Conservation (phyloP, 139 green algal species). For the Micromonas pusilla region DNA sequence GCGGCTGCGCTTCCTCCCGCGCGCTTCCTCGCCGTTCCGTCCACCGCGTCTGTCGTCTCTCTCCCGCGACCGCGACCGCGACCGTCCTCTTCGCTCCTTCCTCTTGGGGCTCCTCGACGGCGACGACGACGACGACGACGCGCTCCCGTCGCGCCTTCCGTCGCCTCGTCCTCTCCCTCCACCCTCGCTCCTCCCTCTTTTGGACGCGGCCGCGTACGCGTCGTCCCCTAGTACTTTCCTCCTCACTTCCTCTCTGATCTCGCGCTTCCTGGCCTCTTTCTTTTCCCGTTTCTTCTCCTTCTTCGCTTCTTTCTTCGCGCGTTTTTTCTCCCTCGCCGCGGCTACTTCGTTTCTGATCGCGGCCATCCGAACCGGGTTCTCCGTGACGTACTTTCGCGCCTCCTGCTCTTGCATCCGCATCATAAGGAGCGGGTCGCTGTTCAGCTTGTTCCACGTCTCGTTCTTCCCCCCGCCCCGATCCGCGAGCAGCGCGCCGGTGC, state of each 20-base stretch:
- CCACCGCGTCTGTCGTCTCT: neutral
- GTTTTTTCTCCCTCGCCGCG: slow-evolving; percentile 29
- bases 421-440: slow-evolving; percentile 81
- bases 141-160: neutral
- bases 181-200: neutral
- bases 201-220: slow-evolving; percentile 33
- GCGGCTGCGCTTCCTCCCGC: slow-evolving; percentile 15
- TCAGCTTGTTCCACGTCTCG: slow-evolving; percentile 79
- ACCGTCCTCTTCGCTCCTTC: neutral
- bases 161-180: neutral
- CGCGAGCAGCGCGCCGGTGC: neutral
- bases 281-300: slow-evolving; percentile 45
- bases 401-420: slow-evolving; percentile 57
- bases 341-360: slow-evolving; percentile 39
- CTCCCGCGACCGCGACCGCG: slow-evolving; percentile 1
- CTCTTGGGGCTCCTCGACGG: neutral
- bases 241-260: neutral
- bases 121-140: neutral
- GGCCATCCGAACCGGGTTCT: slow-evolving; percentile 62
- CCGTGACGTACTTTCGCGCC: slow-evolving; percentile 42
- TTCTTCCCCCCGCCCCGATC: slow-evolving; percentile 56
- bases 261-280: slow-evolving; percentile 40
- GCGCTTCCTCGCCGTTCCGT: neutral
- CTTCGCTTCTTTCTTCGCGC: slow-evolving; percentile 42
- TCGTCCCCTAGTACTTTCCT: neutral